Conservation (phyloP, 129 eudicot genomes). For the Pittosporum tobira region DNA sequence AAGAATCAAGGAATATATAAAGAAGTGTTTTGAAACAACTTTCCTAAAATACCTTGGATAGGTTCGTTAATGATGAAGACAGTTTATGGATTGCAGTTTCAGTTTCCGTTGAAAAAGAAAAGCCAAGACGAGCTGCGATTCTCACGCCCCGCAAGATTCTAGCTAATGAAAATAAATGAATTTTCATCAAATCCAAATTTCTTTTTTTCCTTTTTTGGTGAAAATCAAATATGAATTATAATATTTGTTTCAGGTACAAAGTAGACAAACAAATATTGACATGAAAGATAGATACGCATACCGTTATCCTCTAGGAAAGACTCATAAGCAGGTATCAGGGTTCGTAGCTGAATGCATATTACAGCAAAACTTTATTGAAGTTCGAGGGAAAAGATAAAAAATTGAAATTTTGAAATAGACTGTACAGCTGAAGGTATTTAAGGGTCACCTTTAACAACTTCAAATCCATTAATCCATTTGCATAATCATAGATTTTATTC, state of each 20-base stretch:
- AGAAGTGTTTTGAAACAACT: not conserved
- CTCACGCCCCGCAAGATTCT: constrained; percentile 90
- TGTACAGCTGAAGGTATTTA: not conserved
- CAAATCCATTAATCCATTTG: constrained; percentile 59
- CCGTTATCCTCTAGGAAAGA: constrained; percentile 89
- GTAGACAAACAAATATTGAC: constrained; percentile 3
- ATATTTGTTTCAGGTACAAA: not conserved
- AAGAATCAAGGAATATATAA: too few species aligned
- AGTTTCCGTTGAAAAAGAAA: constrained; percentile 69
- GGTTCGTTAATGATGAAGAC: constrained; percentile 36
- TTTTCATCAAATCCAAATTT: constrained; percentile 3
- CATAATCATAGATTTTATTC: constrained; percentile 60
- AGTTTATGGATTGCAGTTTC: constrained; percentile 55
- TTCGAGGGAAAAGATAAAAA: not conserved
- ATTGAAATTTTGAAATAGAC: not conserved
- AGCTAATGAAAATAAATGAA: constrained; percentile 37
- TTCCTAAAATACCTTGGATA: constrained; percentile 43
- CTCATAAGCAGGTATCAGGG: constrained; percentile 61
- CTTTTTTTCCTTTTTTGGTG: too few species aligned
- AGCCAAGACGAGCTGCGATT: constrained; percentile 91
- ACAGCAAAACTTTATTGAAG: constrained; percentile 15
- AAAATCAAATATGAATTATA: too few species aligned
- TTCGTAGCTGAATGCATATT: constrained; percentile 49
- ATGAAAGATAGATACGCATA: constrained; percentile 27
- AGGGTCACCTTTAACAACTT: constrained; percentile 52